phyloP scores from a whole-genome alignment of 164 flowering plant genomes.

The Sextonia rubra region DNA sequence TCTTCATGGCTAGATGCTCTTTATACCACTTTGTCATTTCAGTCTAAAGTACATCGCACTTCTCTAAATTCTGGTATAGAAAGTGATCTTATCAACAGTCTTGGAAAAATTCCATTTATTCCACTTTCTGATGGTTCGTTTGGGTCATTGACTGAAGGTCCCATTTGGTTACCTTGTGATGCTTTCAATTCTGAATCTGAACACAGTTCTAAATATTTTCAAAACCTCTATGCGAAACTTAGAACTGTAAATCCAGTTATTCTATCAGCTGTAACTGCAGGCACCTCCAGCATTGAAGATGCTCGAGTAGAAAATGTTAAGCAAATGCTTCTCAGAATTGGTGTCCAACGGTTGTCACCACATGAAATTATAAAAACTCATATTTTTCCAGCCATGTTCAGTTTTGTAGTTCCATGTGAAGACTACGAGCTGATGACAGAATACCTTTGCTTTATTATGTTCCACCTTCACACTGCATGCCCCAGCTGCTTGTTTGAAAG shows the following conservation, averaged over 20 bases:
- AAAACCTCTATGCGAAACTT: constrained; percentile 55
- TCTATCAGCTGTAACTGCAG: constrained; percentile 32
- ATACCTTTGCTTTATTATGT: constrained; percentile 68
- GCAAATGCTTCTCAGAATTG: constrained; percentile 58
- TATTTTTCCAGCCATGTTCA: constrained; percentile 61
- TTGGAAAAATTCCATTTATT: constrained; percentile 60
- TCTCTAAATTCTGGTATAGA: constrained; percentile 24
- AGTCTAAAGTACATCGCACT: constrained; percentile 23
- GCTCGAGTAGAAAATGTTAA: constrained; percentile 28
- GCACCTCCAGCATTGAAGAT: constrained; percentile 20
- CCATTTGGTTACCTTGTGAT: constrained; percentile 81
- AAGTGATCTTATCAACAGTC: constrained; percentile 33
- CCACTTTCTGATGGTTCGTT: constrained; percentile 89
- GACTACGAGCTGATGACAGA: constrained; percentile 59
- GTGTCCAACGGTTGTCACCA: constrained; percentile 66
- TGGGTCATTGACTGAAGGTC: constrained; percentile 59
- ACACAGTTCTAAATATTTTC: constrained; percentile 44
- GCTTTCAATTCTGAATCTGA: constrained; percentile 32
- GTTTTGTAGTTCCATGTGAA: constrained; percentile 16
- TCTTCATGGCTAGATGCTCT: constrained; percentile 56
- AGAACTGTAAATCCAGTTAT: constrained; percentile 65
- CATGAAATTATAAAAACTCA: constrained; percentile 77
- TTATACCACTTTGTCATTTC: constrained; percentile 33
- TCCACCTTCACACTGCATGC: constrained; percentile 73
- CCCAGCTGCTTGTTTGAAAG: constrained; percentile 48